Percentiles rank a stretch among this genome's conserved stretches.
phyloP scores from a whole-genome alignment of 345 rosid species.

The Populus davidiana region DNA sequence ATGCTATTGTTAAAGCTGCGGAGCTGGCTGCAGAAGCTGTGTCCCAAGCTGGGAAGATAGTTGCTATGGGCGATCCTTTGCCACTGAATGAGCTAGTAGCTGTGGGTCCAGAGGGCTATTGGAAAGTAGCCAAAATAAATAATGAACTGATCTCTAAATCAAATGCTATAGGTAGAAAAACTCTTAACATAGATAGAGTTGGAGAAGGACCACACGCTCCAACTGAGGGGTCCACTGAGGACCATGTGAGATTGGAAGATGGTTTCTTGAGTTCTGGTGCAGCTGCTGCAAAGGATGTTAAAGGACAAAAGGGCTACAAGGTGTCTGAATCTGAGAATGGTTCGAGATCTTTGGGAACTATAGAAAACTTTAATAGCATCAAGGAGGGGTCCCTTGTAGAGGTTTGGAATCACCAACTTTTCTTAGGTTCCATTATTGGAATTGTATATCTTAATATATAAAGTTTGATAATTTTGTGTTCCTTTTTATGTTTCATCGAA shows the following conservation, averaged over 20 bases:
- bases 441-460: background rate
- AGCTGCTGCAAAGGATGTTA: constrained; percentile 40
- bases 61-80: constrained; percentile 75
- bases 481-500: background rate
- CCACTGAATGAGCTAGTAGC: constrained; percentile 57
- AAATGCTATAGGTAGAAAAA: constrained; percentile 26
- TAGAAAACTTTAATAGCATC: constrained; percentile 40
- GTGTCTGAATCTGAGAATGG: constrained; percentile 45
- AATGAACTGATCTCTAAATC: constrained; percentile 33
- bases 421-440: background rate
- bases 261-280: constrained; percentile 37
- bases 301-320: constrained; percentile 41
- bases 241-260: constrained; percentile 38
- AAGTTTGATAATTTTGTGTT: background rate
- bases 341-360: constrained; percentile 31
- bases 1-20: constrained; percentile 90
- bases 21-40: constrained; percentile 94
- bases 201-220: constrained; percentile 25
- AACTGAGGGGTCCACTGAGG: constrained; percentile 38
- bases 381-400: constrained; percentile 77
- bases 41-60: constrained; percentile 87
- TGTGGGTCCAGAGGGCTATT: constrained; percentile 71
- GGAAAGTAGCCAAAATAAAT: constrained; percentile 51
- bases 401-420: constrained; percentile 40
- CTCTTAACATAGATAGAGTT: constrained; percentile 12